Evolutionary conservation across 208 protist genomes (phyloP).

Genomic region (Naegleria lovaniensis): DNA sequence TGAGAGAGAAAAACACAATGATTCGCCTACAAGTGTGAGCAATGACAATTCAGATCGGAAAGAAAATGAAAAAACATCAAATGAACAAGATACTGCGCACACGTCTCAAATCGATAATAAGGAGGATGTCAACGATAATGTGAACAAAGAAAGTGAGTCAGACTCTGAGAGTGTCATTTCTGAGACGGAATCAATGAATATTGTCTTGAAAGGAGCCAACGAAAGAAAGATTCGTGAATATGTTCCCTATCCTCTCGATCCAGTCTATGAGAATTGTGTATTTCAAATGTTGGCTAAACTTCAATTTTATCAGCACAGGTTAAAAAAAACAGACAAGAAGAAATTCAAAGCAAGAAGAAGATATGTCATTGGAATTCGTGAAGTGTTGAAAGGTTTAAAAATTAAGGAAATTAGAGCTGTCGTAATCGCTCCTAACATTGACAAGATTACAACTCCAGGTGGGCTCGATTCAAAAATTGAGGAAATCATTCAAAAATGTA

Average conservation of each 20-base stretch:
- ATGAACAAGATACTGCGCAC: not conserved
- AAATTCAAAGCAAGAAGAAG: conserved; percentile 11
- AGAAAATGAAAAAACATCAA: too few species aligned
- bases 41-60: not conserved
- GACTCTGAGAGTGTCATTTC: not conserved
- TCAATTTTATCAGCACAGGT: not conserved
- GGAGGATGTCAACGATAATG: not conserved
- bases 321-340: not conserved
- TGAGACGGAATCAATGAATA: not conserved
- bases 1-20: not conserved
- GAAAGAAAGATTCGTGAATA: not conserved
- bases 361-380: conserved; percentile 13
- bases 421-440: conserved; percentile 17
- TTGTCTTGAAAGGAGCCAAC: not conserved
- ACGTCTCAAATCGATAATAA: not conserved
- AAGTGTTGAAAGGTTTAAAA: not conserved
- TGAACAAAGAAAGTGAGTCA: not conserved
- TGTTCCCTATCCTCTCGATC: not conserved
- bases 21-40: not conserved
- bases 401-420: not conserved
- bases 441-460: not conserved
- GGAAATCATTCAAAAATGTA: not conserved
- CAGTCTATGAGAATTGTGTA: not conserved
- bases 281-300: not conserved
- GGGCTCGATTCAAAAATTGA: not conserved